Evolutionary conservation across 768 basidiomycete genomes (phyloP), one percentile per base, ranked within the genome.

Genomic region (Phlebiopsis flavidoalba): DNA sequence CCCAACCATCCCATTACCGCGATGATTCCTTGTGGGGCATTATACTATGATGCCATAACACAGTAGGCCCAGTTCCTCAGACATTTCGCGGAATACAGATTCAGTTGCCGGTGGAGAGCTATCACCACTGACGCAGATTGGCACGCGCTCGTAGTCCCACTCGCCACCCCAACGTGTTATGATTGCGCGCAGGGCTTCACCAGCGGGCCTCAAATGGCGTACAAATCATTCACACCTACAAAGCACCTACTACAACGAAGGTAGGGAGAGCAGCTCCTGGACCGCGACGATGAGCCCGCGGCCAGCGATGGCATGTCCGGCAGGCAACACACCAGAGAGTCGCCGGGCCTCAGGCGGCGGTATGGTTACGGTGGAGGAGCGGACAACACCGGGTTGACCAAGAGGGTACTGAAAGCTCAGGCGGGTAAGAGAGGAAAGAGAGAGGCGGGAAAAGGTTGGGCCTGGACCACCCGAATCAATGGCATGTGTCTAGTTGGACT

Each of bases 1-100:
- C 90, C 91, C 6, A 88, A 82, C 70, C 79, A n/a, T 80, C 64
- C 89, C 89, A 0, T n/a, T 93, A 93, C 70, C 80, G 72, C 57
- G 91, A 93, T 66, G 89, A 93, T 61, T n/a, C 88, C 89, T 0
- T 72, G 67, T 35, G 68, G 73, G 5, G 68, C 51, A 8, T 77
- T 74, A n/a, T n/a, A n/a, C 37, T 93, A 84, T 70, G 92, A 94
- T 71, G n/a, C 91, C 91, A 21, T 93, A n/a, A n/a, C n/a, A 94
- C 71, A 80, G 82, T 26, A n/a, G 89, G 88, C 1, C 87, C 90
- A n/a, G 75, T 64, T 17, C 62, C 65, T 21, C 56, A 61, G 36
- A 60, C 60, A n/a, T 22, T 55, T 63, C 51, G 50, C 53, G 8
- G 61, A 59, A n/a, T 26, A 19, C 12, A 8, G 43, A 47, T 26